Base-by-base conservation (phyloP, 2,329 filamentous ascomycete species). In the Emergomyces africanus region DNA sequence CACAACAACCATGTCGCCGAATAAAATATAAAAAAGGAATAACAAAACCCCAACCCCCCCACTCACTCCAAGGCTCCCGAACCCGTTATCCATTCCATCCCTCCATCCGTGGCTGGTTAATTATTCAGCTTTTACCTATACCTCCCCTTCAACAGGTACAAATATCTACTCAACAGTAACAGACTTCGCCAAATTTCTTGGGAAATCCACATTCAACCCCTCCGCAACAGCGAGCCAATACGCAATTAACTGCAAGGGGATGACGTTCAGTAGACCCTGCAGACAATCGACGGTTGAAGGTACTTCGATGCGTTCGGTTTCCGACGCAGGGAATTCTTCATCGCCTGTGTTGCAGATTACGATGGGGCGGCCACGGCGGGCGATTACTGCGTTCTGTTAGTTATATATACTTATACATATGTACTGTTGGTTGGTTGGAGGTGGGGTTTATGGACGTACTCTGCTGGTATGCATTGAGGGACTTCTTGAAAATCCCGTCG, bases 391-490 rank as follows among this genome's bases (percentile, higher is more conserved):
- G 57, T 53, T 57, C 54, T 62, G 63, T 75, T 66, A 74, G 71
- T 63, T 60, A 5, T 30, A 8, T 30, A 8, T 37, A 2, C 20
- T 41, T 14, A 30, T 18, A 42, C 3, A 28, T 49, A 18, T 30
- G 10, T n/a, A 30, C 9, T 23, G 2, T 44, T 20, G 3, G 12
- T n/a, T 33, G 48, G n/a, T n/a, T n/a, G 20, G 25, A 2, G 15
- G 44, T 48, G 18, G 37, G 5, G 54, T 73, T 54, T 49, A 28
- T 37, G 15, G 54, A 41, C 81, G 72, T 79, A 89, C 87, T 86
- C 81, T 99, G 94, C 79, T 99, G 94, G 77, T 97, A 99, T 69
- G 94, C 94, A 75, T 99, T 99, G 70, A 99, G 82, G n/a, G 94
- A 97, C 81, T 99, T 99, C 74, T 88, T 88, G 79, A 99, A 99